Percentiles rank a stretch among this genome's conserved stretches.
phyloP scores from a whole-genome alignment of 2,329 filamentous ascomycete genomes.

The Ophiostoma sp. region DNA sequence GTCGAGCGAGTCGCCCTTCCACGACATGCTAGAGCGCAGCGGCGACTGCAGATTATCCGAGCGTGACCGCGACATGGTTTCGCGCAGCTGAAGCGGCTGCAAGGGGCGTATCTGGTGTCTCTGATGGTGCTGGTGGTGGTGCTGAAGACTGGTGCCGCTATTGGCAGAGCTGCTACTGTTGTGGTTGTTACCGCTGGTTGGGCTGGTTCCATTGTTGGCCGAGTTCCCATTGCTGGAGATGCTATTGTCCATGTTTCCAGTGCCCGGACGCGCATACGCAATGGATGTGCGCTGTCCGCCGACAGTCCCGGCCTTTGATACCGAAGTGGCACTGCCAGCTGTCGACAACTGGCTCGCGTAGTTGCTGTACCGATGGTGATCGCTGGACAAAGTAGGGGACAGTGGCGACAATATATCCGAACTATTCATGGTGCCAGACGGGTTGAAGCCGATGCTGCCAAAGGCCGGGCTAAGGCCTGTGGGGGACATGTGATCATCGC shows the following conservation, averaged over 20 bases:
- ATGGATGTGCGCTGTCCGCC: background rate
- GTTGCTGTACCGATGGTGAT: constrained; percentile 40
- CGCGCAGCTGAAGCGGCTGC: constrained; percentile 55
- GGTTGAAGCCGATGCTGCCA: constrained; percentile 60
- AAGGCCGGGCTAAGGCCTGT: constrained; percentile 63
- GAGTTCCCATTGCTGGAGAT: background rate
- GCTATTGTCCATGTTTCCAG: background rate
- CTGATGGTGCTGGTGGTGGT: constrained; percentile 34
- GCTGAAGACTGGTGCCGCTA: constrained; percentile 35
- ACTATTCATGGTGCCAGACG: constrained; percentile 43
- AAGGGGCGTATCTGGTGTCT: constrained; percentile 47
- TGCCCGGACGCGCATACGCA: background rate
- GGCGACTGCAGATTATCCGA: constrained; percentile 56
- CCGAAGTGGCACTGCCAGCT: constrained; percentile 28
- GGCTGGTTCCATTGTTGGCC: background rate
- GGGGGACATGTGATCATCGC: constrained; percentile 46
- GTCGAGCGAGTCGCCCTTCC: constrained; percentile 57
- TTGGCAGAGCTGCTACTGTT: background rate
- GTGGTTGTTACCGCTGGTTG: background rate
- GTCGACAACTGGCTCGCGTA: constrained; percentile 38
- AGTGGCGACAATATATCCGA: constrained; percentile 55
- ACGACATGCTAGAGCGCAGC: constrained; percentile 55
- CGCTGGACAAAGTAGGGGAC: constrained; percentile 44
- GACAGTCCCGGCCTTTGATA: constrained; percentile 38
- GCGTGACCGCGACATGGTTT: constrained; percentile 52